phyloP scores from a whole-genome alignment of 306 rosid genomes.

The Lithocarpus polystachyus region DNA sequence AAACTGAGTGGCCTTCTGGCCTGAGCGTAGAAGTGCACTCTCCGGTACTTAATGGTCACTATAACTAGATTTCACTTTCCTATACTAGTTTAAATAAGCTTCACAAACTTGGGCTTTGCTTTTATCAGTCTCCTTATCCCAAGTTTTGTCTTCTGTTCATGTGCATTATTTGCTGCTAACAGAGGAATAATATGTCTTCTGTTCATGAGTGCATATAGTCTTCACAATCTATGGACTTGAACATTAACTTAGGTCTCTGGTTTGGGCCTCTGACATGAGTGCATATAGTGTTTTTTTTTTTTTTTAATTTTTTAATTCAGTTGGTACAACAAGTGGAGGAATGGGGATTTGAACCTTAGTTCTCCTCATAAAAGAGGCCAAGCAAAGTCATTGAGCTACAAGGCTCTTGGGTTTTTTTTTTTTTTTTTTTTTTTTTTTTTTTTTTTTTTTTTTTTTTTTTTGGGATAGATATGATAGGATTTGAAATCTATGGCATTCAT shows the following conservation, averaged over 20 bases:
- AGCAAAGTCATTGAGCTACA: too few relatives aligned
- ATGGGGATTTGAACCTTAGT: too few relatives aligned
- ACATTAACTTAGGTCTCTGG: neutral
- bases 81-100: neutral
- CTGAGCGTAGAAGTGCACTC: slow-evolving; percentile 33
- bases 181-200: neutral
- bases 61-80: neutral
- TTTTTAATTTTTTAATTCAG: too few relatives aligned
- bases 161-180: neutral
- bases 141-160: neutral
- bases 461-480: too few relatives aligned
- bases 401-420: too few relatives aligned
- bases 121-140: neutral
- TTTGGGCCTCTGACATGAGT: neutral
- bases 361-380: too few relatives aligned
- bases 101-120: neutral
- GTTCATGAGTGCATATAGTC: too few relatives aligned
- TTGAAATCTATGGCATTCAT: too few relatives aligned
- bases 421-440: too few relatives aligned
- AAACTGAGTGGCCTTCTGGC: slow-evolving; percentile 55
- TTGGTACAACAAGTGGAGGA: too few relatives aligned
- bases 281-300: neutral
- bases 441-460: too few relatives aligned
- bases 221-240: neutral
- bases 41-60: slow-evolving; percentile 34